Conservation (phyloP, 495 filamentous ascomycete species). For the Xylaria castorea region DNA sequence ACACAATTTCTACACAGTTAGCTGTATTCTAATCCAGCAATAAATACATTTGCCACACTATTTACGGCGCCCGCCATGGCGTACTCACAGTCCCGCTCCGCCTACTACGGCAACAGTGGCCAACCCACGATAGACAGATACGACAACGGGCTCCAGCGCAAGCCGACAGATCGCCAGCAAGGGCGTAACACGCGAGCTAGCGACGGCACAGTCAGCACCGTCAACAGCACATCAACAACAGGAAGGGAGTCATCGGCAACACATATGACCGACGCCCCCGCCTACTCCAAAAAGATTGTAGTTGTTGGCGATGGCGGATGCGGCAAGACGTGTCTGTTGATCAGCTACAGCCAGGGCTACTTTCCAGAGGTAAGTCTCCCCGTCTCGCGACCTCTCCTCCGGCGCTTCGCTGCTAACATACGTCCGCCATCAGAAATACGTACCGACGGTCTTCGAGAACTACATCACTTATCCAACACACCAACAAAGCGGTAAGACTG, state of each 20-base stretch:
- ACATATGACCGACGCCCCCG: slow-evolving; percentile 84
- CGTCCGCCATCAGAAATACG: slow-evolving; percentile 80
- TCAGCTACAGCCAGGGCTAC: slow-evolving; percentile 96
- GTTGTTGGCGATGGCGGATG: slow-evolving; percentile 98
- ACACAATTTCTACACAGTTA: not conserved
- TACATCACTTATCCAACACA: slow-evolving; percentile 97
- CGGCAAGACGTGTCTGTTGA: slow-evolving; percentile 97
- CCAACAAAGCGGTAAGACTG: slow-evolving; percentile 83
- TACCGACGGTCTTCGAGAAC: slow-evolving; percentile 98
- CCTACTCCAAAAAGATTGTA: slow-evolving; percentile 98
- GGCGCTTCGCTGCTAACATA: not conserved
- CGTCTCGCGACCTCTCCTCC: slow-evolving; percentile 13
- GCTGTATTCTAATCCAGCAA: slow-evolving; percentile 18
- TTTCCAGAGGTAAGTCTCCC: slow-evolving; percentile 84
- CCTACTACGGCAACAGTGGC: slow-evolving; percentile 42
- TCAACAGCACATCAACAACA: slow-evolving; percentile 65
- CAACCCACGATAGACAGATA: slow-evolving; percentile 46
- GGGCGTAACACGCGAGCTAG: slow-evolving; percentile 56
- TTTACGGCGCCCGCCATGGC: slow-evolving; percentile 44
- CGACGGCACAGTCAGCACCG: slow-evolving; percentile 84
- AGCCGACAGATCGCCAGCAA: slow-evolving; percentile 46
- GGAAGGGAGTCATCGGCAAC: slow-evolving; percentile 78
- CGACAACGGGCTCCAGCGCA: slow-evolving; percentile 47
- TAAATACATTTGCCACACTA: slow-evolving; percentile 23
- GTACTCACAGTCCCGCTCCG: slow-evolving; percentile 53